Conservation (phyloP, 2,329 filamentous ascomycete species). For the Arthrobotrys pseudoclavata region DNA sequence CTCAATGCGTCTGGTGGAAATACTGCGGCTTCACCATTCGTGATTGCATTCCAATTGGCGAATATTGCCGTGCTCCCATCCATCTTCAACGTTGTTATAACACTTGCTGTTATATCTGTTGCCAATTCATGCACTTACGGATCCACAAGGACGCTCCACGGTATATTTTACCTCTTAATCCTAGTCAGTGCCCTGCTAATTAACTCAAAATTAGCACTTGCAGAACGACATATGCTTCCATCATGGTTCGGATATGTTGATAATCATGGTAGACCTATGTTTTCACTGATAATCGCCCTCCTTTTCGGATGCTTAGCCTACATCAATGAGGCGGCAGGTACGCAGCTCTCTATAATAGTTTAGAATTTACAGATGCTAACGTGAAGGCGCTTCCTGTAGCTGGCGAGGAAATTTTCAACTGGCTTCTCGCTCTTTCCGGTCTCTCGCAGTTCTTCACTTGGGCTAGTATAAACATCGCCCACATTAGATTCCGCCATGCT, state of each 20-base stretch:
- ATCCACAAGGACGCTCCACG: slow-evolving; percentile 56
- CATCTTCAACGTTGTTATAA: slow-evolving; percentile 77
- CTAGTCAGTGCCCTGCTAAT: background rate
- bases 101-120: slow-evolving; percentile 54
- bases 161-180: slow-evolving; percentile 1
- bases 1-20: slow-evolving; percentile 66
- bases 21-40: slow-evolving; percentile 74
- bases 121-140: slow-evolving; percentile 56
- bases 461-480: slow-evolving; percentile 76
- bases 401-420: slow-evolving; percentile 73
- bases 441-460: slow-evolving; percentile 82
- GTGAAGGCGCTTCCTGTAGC: slow-evolving; percentile 59
- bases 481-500: slow-evolving; percentile 76
- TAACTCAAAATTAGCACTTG: slow-evolving; percentile 29
- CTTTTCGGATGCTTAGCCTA: slow-evolving; percentile 51
- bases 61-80: slow-evolving; percentile 74
- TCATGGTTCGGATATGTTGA: slow-evolving; percentile 68
- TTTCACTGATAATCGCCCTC: slow-evolving; percentile 35
- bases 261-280: slow-evolving; percentile 68
- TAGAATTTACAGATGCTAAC: background rate
- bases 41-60: slow-evolving; percentile 75
- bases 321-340: slow-evolving; percentile 62
- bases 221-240: slow-evolving; percentile 42
- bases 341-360: background rate
- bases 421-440: slow-evolving; percentile 79